phyloP scores from a whole-genome alignment of 2,329 filamentous ascomycete genomes.

The Aspergillus amoenus region DNA sequence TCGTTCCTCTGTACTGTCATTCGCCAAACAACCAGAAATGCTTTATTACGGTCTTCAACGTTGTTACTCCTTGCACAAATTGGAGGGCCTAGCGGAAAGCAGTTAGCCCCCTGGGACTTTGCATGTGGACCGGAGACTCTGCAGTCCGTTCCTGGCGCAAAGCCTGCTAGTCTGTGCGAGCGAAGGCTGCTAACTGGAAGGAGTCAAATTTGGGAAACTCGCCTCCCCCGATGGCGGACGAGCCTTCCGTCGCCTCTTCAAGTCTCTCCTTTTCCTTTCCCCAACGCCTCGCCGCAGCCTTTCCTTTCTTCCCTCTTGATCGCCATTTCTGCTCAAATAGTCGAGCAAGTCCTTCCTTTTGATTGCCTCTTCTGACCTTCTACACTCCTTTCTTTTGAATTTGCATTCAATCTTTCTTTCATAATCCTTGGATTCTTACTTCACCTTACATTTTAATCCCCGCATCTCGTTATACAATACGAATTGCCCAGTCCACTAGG shows the following conservation, averaged over 20 bases:
- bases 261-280: slow-evolving; percentile 5
- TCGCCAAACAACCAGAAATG: neutral
- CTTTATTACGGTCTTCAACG: neutral
- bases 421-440: neutral
- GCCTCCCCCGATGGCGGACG: slow-evolving; percentile 6
- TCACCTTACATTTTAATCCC: slow-evolving; percentile 2
- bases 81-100: slow-evolving; percentile 1
- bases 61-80: slow-evolving; percentile 1
- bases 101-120: neutral
- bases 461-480: slow-evolving; percentile 7
- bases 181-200: neutral
- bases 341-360: slow-evolving; percentile 13
- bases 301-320: slow-evolving; percentile 9
- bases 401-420: slow-evolving; percentile 1
- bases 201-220: neutral
- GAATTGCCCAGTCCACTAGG: slow-evolving; percentile 1
- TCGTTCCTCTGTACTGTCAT: neutral
- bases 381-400: slow-evolving; percentile 6
- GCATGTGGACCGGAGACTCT: neutral
- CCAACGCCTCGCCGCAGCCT: slow-evolving; percentile 12
- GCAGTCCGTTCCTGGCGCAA: slow-evolving; percentile 3
- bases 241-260: slow-evolving; percentile 2
- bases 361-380: neutral
- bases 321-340: slow-evolving; percentile 13
- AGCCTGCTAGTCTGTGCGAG: slow-evolving; percentile 2